Evolutionary conservation across 257 asterid genomes (phyloP).

Genomic region (Ballota nigra): DNA sequence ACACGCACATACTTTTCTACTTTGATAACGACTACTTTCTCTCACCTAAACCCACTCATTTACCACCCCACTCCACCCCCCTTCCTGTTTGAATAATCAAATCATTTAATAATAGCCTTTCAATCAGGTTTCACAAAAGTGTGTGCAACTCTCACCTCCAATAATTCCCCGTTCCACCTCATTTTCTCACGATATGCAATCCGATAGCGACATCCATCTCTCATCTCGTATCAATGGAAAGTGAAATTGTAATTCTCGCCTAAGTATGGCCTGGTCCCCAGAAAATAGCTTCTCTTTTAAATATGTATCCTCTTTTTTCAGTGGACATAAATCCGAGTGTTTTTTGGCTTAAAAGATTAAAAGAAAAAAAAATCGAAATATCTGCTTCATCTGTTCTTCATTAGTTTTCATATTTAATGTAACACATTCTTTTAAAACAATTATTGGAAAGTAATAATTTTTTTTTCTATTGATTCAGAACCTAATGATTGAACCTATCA

Average conservation of each 20-base stretch:
- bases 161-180: constrained; percentile 17
- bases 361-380: no score
- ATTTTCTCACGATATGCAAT: not conserved
- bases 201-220: not conserved
- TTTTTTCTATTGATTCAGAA: no score
- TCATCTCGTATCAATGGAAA: not conserved
- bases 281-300: constrained; percentile 31
- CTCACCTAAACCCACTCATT: not conserved
- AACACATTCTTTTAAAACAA: no score
- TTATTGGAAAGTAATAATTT: no score
- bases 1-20: constrained; percentile 7
- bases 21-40: constrained; percentile 23
- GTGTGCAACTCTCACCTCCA: constrained; percentile 25
- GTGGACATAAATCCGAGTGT: no score
- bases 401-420: no score
- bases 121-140: constrained; percentile 26
- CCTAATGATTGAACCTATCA: no score
- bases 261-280: constrained; percentile 19
- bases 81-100: constrained; percentile 18
- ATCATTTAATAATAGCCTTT: constrained; percentile 19
- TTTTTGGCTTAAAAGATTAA: no score
- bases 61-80: not conserved
- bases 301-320: no score
- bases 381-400: no score
- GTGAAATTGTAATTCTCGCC: constrained; percentile 21